These are phyloP conservation scores for Cryptococcus neoformans DNA, from an alignment of 1,284 basidiomycete species.

Conservation along the genomic window DNA sequence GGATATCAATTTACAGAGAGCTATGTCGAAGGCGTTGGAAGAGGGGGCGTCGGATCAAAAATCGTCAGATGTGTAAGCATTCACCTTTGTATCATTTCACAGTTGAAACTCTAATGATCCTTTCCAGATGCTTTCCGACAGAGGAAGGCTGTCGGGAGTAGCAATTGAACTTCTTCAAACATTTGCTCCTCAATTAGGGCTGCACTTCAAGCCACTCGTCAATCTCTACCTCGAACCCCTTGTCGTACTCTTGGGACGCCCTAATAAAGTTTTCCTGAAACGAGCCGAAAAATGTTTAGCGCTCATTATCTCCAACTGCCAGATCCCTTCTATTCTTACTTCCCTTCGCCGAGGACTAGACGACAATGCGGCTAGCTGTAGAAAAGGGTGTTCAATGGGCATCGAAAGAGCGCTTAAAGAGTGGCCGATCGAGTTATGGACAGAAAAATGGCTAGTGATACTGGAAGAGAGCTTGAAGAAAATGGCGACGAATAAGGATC, in stretches of 20 bases:
- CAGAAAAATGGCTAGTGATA: slow-evolving; percentile 31
- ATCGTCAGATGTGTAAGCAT: slow-evolving; percentile 46
- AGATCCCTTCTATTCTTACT: slow-evolving; percentile 37
- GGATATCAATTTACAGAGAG: slow-evolving; percentile 46
- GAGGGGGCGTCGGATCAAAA: slow-evolving; percentile 41
- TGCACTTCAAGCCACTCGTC: slow-evolving; percentile 48
- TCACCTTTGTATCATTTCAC: not conserved
- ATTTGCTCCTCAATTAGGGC: slow-evolving; percentile 50
- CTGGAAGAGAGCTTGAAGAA: slow-evolving; percentile 49
- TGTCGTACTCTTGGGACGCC: slow-evolving; percentile 50
- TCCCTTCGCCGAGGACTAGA: slow-evolving; percentile 45
- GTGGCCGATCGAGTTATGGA: slow-evolving; percentile 40
- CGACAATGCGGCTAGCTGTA: slow-evolving; percentile 49
- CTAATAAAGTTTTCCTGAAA: slow-evolving; percentile 53
- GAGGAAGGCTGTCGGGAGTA: slow-evolving; percentile 52
- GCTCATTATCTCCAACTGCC: slow-evolving; percentile 51
- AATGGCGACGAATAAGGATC: slow-evolving; percentile 51
- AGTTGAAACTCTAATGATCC: not conserved
- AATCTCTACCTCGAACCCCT: slow-evolving; percentile 51
- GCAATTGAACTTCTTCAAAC: slow-evolving; percentile 52
- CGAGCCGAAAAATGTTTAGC: slow-evolving; percentile 51
- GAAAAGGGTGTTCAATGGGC: slow-evolving; percentile 31
- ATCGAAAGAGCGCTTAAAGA: slow-evolving; percentile 30
- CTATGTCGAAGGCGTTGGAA: slow-evolving; percentile 44
- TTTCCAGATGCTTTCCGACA: slow-evolving; percentile 52